phyloP scores from a whole-genome alignment of 148 eudicot species.

The Spergularia bocconei region DNA sequence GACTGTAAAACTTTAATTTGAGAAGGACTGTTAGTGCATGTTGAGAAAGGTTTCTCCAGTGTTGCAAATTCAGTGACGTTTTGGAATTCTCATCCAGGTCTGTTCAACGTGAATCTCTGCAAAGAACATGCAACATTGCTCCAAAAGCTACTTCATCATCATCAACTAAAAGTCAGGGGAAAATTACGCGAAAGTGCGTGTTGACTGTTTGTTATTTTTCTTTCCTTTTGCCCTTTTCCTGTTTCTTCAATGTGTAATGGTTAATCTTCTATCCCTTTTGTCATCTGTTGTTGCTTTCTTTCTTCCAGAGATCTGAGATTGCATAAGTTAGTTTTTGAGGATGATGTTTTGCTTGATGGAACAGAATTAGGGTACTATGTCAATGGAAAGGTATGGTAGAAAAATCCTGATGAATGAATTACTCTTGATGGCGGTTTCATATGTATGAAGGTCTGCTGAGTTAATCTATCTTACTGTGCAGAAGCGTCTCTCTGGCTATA shows the following conservation, averaged over 20 bases:
- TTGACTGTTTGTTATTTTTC: conserved; percentile 4
- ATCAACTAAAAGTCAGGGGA: conserved; percentile 50
- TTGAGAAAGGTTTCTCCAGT: neutral
- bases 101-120: conserved; percentile 21
- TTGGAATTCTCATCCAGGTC: conserved; percentile 36
- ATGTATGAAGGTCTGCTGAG: conserved; percentile 8
- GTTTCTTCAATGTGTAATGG: neutral
- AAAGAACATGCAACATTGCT: conserved; percentile 28
- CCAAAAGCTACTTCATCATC: conserved; percentile 33
- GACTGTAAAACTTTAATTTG: neutral
- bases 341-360: conserved; percentile 70
- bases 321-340: conserved; percentile 75
- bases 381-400: conserved; percentile 55
- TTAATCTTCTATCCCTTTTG: neutral
- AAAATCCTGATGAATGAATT: conserved; percentile 13
- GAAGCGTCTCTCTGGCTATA: conserved; percentile 60
- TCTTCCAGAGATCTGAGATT: conserved; percentile 61
- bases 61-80: neutral
- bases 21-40: neutral
- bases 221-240: neutral
- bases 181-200: conserved; percentile 71
- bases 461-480: conserved; percentile 33
- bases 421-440: conserved; percentile 34
- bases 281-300: conserved; percentile 15
- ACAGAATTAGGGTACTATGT: conserved; percentile 61